Conservation (phyloP, 177 flowering plant genomes). For the Vitis hybrid region DNA sequence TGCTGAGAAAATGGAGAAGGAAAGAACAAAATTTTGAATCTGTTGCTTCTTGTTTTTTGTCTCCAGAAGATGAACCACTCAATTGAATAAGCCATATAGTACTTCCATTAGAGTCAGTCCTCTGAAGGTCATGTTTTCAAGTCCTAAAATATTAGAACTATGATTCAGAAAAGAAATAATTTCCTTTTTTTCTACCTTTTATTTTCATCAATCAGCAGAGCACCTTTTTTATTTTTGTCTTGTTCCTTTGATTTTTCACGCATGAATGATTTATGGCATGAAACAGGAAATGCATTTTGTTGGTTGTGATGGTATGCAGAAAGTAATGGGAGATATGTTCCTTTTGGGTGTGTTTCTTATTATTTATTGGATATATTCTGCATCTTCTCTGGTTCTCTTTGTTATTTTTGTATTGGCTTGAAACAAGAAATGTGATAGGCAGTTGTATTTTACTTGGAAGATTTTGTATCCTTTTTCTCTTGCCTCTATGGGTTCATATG, state of each 20-base stretch:
- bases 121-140: neutral
- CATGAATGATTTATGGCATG: neutral
- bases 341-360: no score
- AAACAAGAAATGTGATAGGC: no score
- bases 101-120: neutral
- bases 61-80: neutral
- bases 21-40: conserved; percentile 1
- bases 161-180: neutral
- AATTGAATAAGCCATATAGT: neutral
- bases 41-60: neutral
- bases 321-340: no score
- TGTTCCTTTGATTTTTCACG: neutral
- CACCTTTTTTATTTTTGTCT: neutral
- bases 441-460: no score
- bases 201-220: neutral
- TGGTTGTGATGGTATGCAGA: no score
- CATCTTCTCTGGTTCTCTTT: no score
- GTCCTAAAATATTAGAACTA: neutral
- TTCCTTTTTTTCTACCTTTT: neutral
- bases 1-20: neutral
- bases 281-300: neutral
- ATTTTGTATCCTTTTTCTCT: no score
- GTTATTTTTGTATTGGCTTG: no score
- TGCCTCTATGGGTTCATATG: no score
- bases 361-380: no score